phyloP scores from a whole-genome alignment of 495 filamentous ascomycete genomes.

The Beverwykella pulmonaria region DNA sequence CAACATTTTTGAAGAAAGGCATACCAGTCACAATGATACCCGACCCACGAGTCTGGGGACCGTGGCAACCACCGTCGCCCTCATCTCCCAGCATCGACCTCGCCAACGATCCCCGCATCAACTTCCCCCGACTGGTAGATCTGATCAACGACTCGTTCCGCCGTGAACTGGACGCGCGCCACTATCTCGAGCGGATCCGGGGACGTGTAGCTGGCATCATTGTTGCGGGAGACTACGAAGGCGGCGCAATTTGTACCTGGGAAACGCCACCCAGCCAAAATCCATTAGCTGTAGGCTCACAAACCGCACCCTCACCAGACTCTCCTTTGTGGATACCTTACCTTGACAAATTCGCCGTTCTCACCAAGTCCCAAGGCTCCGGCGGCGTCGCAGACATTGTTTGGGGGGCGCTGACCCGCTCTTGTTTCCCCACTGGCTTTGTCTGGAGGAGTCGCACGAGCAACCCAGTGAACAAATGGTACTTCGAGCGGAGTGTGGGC shows the following conservation, averaged over 20 bases:
- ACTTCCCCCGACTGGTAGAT: slow-evolving; percentile 76
- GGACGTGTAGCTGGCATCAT: slow-evolving; percentile 84
- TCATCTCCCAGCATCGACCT: slow-evolving; percentile 60
- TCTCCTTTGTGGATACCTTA: slow-evolving; percentile 76
- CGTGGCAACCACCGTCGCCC: slow-evolving; percentile 67
- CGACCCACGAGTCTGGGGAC: slow-evolving; percentile 56
- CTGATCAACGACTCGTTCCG: slow-evolving; percentile 95
- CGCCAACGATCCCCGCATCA: slow-evolving; percentile 71
- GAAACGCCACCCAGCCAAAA: slow-evolving; percentile 65
- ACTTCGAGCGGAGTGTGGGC: slow-evolving; percentile 86
- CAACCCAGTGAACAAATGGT: slow-evolving; percentile 56
- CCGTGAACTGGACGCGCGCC: slow-evolving; percentile 75
- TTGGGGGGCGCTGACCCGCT: slow-evolving; percentile 90
- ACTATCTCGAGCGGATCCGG: slow-evolving; percentile 79
- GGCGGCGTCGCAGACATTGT: slow-evolving; percentile 94
- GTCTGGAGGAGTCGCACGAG: slow-evolving; percentile 48
- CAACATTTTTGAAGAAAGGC: slow-evolving; percentile 87
- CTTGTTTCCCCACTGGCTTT: slow-evolving; percentile 69
- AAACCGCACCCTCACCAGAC: slow-evolving; percentile 54
- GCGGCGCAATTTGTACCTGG: slow-evolving; percentile 93
- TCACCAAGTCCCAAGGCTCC: slow-evolving; percentile 82
- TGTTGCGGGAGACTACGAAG: slow-evolving; percentile 95
- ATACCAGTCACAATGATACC: slow-evolving; percentile 86
- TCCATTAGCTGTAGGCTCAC: slow-evolving; percentile 50
- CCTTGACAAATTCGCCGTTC: slow-evolving; percentile 95